These are phyloP conservation scores for Starmerella roubikii DNA, from an alignment of 805 yeast genomes.

Conservation along the genomic window DNA sequence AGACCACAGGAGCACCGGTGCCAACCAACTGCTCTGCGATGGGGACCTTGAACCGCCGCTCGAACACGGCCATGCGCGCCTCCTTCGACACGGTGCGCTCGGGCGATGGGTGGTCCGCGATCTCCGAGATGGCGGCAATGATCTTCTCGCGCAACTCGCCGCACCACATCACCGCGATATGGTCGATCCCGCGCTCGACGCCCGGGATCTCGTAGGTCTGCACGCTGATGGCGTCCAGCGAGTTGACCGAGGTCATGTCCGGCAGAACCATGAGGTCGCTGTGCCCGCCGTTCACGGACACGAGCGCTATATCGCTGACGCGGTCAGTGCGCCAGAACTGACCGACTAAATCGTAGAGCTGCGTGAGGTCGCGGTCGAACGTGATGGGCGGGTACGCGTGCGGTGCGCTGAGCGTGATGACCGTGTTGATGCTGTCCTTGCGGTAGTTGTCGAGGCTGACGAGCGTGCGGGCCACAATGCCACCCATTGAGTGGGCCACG, in stretches of 20 bases:
- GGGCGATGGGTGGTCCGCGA: slow-evolving; percentile 38
- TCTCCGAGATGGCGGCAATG: slow-evolving; percentile 44
- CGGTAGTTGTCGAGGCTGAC: slow-evolving; percentile 64
- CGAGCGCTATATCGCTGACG: slow-evolving; percentile 45
- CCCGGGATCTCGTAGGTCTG: slow-evolving; percentile 75
- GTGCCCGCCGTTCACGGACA: slow-evolving; percentile 84
- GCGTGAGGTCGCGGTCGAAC: slow-evolving; percentile 75
- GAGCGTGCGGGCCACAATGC: slow-evolving; percentile 79
- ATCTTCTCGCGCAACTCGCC: slow-evolving; percentile 61
- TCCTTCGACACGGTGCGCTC: slow-evolving; percentile 36
- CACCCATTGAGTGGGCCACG: slow-evolving; percentile 95
- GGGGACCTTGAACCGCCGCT: slow-evolving; percentile 2
- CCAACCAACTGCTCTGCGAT: neutral
- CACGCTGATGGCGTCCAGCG: slow-evolving; percentile 69
- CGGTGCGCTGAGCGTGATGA: slow-evolving; percentile 78
- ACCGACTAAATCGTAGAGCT: slow-evolving; percentile 60
- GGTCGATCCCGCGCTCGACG: slow-evolving; percentile 92
- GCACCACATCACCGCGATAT: slow-evolving; percentile 94
- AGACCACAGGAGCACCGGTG: neutral
- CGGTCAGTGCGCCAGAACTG: slow-evolving; percentile 50
- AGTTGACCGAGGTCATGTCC: slow-evolving; percentile 67
- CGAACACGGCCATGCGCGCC: slow-evolving; percentile 37
- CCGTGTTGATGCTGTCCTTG: slow-evolving; percentile 62
- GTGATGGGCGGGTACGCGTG: slow-evolving; percentile 88
- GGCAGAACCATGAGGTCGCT: slow-evolving; percentile 73